Evolutionary conservation across 176 grass and related monocot species (phyloP).

Genomic region (Zoysia japonica): DNA sequence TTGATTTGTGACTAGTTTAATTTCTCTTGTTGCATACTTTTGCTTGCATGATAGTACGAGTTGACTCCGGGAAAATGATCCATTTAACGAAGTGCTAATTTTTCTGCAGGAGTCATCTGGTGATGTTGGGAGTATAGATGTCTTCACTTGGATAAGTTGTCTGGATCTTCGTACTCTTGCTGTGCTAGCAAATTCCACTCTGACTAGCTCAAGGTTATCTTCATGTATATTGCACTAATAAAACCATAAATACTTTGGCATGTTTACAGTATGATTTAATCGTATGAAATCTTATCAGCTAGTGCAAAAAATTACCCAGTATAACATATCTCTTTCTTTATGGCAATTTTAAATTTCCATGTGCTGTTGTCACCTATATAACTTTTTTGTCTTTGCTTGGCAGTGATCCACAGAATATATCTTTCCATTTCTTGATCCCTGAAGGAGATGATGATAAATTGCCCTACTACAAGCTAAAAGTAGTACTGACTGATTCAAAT

Average conservation of each 20-base stretch:
- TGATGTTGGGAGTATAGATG: constrained; percentile 42
- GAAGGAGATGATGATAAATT: constrained; percentile 56
- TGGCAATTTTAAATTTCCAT: not conserved
- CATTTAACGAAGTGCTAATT: constrained; percentile 5
- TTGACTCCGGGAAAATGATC: not conserved
- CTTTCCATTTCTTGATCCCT: constrained; percentile 79
- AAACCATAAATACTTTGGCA: not conserved
- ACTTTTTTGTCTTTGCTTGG: constrained; percentile 35
- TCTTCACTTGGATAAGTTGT: constrained; percentile 78
- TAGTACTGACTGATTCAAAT: constrained; percentile 69
- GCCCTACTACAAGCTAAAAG: constrained; percentile 81
- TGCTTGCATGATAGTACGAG: not conserved
- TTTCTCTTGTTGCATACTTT: not conserved
- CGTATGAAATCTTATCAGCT: not conserved
- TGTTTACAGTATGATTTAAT: not conserved
- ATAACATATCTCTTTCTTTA: not conserved
- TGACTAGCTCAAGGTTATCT: constrained; percentile 76
- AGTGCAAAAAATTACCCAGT: not conserved
- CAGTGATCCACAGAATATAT: constrained; percentile 69
- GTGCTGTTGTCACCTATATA: not conserved
- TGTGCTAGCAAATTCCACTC: constrained; percentile 76
- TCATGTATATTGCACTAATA: constrained; percentile 15
- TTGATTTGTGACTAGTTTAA: not conserved
- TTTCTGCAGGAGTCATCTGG: constrained; percentile 18
- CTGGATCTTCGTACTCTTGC: constrained; percentile 67